Conservation (phyloP, 1,284 basidiomycete species). For the Neonothopanus nambi region DNA sequence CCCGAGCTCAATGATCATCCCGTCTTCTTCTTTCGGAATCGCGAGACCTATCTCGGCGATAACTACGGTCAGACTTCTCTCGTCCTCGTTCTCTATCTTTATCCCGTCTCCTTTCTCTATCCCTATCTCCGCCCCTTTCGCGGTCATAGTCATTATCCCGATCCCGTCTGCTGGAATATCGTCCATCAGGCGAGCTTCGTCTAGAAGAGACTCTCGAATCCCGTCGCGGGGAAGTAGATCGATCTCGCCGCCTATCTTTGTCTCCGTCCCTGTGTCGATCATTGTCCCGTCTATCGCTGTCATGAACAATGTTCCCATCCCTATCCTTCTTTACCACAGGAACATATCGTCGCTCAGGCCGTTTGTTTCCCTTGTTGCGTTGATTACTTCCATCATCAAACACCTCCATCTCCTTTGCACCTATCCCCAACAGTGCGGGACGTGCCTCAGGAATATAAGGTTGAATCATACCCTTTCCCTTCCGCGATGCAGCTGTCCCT, state of each 20-base stretch:
- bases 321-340: slow-evolving; percentile 70
- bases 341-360: slow-evolving; percentile 72
- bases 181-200: slow-evolving; percentile 35
- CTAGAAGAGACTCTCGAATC: slow-evolving; percentile 24
- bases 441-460: slow-evolving; percentile 82
- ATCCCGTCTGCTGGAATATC: slow-evolving; percentile 24
- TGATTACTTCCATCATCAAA: slow-evolving; percentile 60
- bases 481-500: slow-evolving; percentile 68
- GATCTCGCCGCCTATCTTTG: slow-evolving; percentile 27
- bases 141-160: slow-evolving; percentile 29
- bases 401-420: slow-evolving; percentile 81
- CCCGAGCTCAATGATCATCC: not conserved
- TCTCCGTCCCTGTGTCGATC: slow-evolving; percentile 23
- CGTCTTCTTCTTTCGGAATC: slow-evolving; percentile 8
- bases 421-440: slow-evolving; percentile 86
- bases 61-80: slow-evolving; percentile 24
- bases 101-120: slow-evolving; percentile 16
- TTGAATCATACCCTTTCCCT: slow-evolving; percentile 60
- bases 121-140: slow-evolving; percentile 28
- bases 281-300: slow-evolving; percentile 13
- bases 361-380: slow-evolving; percentile 43
- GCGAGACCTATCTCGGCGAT: slow-evolving; percentile 9
- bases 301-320: slow-evolving; percentile 27
- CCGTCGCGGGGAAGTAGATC: slow-evolving; percentile 23
- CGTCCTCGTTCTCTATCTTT: slow-evolving; percentile 26